Percentiles rank a stretch among this genome's conserved stretches.
phyloP scores from a whole-genome alignment of 1,284 basidiomycete genomes.

The Singerocomus rubriflavus region DNA sequence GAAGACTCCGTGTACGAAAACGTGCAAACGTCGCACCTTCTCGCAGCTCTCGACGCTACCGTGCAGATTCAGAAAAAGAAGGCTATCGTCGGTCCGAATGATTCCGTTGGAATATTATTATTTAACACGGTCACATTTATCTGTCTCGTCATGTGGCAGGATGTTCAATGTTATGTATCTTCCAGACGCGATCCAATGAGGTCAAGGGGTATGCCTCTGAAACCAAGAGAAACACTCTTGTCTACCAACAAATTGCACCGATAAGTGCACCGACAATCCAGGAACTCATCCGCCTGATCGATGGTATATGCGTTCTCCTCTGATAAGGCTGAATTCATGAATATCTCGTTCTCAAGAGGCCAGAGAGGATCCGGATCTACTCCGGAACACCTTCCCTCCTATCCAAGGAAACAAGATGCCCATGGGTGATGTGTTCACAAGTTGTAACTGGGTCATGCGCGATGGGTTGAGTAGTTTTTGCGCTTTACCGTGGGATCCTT shows the following conservation, averaged over 20 bases:
- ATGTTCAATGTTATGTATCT: constrained; percentile 16
- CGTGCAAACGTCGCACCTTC: constrained; percentile 61
- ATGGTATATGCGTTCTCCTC: constrained; percentile 47
- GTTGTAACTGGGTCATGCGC: constrained; percentile 84
- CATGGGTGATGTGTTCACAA: constrained; percentile 83
- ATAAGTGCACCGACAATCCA: constrained; percentile 82
- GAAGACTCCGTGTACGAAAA: constrained; percentile 64
- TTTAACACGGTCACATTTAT: constrained; percentile 80
- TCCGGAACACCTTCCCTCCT: constrained; percentile 62
- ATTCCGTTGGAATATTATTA: constrained; percentile 85
- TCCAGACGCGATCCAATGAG: constrained; percentile 51
- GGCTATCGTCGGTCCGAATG: constrained; percentile 82
- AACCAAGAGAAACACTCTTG: constrained; percentile 71
- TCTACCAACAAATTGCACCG: constrained; percentile 74
- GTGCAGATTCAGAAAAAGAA: constrained; percentile 87
- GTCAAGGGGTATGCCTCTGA: constrained; percentile 56
- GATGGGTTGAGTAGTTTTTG: constrained; percentile 61
- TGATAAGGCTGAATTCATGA: neutral
- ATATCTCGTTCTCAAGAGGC: constrained; percentile 41
- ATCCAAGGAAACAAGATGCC: constrained; percentile 52
- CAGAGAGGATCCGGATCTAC: constrained; percentile 52
- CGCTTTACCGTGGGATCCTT: neutral
- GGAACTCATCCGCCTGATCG: constrained; percentile 65
- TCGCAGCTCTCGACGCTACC: constrained; percentile 75
- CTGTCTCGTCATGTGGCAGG: neutral